phyloP scores from a whole-genome alignment of 2,329 filamentous ascomycete species.

The Ophiosphaerella narmari region DNA sequence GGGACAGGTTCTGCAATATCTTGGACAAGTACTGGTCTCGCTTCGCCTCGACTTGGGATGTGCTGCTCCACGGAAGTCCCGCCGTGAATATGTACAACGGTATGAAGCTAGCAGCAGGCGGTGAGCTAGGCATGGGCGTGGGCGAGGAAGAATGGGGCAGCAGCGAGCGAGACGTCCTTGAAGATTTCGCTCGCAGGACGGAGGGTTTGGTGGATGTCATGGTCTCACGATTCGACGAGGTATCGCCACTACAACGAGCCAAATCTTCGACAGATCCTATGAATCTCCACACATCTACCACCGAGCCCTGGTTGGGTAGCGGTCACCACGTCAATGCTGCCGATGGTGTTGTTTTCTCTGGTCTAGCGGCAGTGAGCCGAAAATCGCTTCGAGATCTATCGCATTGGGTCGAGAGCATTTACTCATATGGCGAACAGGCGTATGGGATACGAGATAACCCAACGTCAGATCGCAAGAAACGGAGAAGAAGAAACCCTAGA shows the following conservation, averaged over 20 bases:
- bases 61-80: slow-evolving; percentile 88
- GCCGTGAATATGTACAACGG: slow-evolving; percentile 77
- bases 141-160: slow-evolving; percentile 95
- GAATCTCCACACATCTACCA: slow-evolving; percentile 19
- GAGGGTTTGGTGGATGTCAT: slow-evolving; percentile 87
- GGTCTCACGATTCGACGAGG: slow-evolving; percentile 81
- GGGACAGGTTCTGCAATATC: slow-evolving; percentile 71
- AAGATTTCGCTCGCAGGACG: slow-evolving; percentile 79
- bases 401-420: slow-evolving; percentile 87
- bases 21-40: slow-evolving; percentile 82
- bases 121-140: slow-evolving; percentile 90
- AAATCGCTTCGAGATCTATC: slow-evolving; percentile 74
- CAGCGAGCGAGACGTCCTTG: slow-evolving; percentile 88
- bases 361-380: slow-evolving; percentile 72
- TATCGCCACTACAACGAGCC: slow-evolving; percentile 37
- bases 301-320: slow-evolving; percentile 72
- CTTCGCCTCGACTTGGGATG: slow-evolving; percentile 74
- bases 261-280: slow-evolving; percentile 34
- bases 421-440: slow-evolving; percentile 78
- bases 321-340: slow-evolving; percentile 69
- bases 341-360: slow-evolving; percentile 87
- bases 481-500: slow-evolving; percentile 47
- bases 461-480: slow-evolving; percentile 63
- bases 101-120: slow-evolving; percentile 85
- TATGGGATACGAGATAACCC: slow-evolving; percentile 86